Evolutionary conservation across 352 stramenopile species (phyloP), one percentile per base, ranked within the genome.

Genomic region (Pseudoperonospora humuli): DNA sequence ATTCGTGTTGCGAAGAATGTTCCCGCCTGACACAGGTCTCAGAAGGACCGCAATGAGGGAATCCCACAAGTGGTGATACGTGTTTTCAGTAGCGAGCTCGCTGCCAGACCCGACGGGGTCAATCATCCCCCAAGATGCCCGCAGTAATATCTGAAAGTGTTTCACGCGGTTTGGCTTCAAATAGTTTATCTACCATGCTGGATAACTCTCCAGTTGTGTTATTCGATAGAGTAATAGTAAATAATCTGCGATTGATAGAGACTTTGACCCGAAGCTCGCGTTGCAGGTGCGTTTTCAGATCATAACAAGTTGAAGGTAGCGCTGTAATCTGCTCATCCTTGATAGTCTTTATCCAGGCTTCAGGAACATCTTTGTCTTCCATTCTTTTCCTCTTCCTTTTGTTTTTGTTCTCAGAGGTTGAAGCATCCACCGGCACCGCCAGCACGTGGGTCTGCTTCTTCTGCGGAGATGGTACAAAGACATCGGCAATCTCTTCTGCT

Each of bases 61-160:
- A 42, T 50, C 50, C 50, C 50, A 59, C 10, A 50, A 32, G 31
- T 49, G 24, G 45, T 49, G 25, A 49, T 59, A 59, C 18, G 29
- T 45, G 3, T 7, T 10, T 54, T 41, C 7, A 21, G 15, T 45
- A 36, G 31, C 31, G 24, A n/a, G 41, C n/a, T 54, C 43, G n/a
- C n/a, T n/a, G n/a, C n/a, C n/a, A n/a, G n/a, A n/a, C n/a, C n/a
- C n/a, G n/a, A 33, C 18, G 44, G 9, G 6, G 23, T 2, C 23
- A 8, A 27, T 27, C 10, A 27, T 27, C 10, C 19, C 28, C 37
- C 34, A 57, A 20, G 7, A 46, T 36, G 3, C 1, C 9, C 27
- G 7, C 32, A 45, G 39, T 50, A 19, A 39, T 35, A 39, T 53
- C 21, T 18, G 42, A 48, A 47, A 44, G 1, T 35, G 2, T 24